Conservation (phyloP, 805 yeast species). For the Zygoascus ofunaensis region DNA sequence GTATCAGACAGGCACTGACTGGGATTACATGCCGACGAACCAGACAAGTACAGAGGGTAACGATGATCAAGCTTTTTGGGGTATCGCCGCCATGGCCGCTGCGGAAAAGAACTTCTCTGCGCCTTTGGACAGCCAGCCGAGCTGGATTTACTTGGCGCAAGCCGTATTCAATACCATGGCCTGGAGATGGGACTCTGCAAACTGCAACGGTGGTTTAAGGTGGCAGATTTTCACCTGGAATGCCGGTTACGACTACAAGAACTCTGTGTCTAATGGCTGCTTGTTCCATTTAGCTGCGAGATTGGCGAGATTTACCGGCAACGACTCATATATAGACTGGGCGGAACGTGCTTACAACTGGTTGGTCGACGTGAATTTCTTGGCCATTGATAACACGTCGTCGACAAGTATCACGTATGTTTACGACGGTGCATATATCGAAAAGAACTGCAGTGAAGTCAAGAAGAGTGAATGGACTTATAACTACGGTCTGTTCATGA, state of each 20-base stretch:
- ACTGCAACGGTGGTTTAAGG: constrained; percentile 71
- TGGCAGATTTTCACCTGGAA: constrained; percentile 92
- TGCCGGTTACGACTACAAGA: constrained; percentile 78
- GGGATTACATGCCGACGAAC: constrained; percentile 70
- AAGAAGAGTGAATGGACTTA: constrained; percentile 62
- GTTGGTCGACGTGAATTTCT: constrained; percentile 44
- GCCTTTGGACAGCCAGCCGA: constrained; percentile 48
- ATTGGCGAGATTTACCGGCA: constrained; percentile 66
- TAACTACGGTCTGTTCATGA: constrained; percentile 58
- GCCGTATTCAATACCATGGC: constrained; percentile 83
- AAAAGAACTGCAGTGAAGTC: constrained; percentile 38
- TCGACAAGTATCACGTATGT: constrained; percentile 31
- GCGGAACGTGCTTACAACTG: constrained; percentile 71
- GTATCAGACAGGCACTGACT: constrained; percentile 54
- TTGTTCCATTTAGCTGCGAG: constrained; percentile 76
- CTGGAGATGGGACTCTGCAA: constrained; percentile 58
- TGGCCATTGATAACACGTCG: constrained; percentile 22
- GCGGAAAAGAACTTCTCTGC: constrained; percentile 76
- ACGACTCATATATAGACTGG: constrained; percentile 62
- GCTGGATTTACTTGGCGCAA: constrained; percentile 73
- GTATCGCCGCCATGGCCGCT: constrained; percentile 74
- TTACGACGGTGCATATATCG: constrained; percentile 62
- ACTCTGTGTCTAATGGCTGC: constrained; percentile 80
- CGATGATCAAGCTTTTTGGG: constrained; percentile 94
- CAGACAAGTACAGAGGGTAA: constrained; percentile 83